phyloP scores from a whole-genome alignment of 2,329 filamentous ascomycete species.

The Xylaria sp. region DNA sequence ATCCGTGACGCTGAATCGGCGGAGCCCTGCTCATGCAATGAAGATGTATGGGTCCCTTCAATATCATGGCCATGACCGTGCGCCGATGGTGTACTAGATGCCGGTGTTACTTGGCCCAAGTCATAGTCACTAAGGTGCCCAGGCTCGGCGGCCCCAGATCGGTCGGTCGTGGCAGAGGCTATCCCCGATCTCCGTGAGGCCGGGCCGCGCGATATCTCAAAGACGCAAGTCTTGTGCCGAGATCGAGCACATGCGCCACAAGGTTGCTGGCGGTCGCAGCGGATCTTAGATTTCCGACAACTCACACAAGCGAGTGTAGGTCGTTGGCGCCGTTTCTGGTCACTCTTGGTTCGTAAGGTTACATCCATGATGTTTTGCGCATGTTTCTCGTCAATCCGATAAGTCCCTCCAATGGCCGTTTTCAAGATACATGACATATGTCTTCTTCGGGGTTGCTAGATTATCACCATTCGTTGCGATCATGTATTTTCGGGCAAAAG shows the following conservation, averaged over 20 bases:
- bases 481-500: constrained; percentile 18
- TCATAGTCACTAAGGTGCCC: background rate
- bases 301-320: constrained; percentile 50
- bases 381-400: background rate
- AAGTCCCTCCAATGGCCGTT: background rate
- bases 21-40: background rate
- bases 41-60: constrained; percentile 18
- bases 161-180: constrained; percentile 25
- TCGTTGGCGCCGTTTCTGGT: constrained; percentile 42
- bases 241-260: constrained; percentile 70
- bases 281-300: constrained; percentile 69
- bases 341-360: constrained; percentile 24
- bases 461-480: background rate
- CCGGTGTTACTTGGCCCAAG: constrained; percentile 28
- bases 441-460: background rate
- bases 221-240: constrained; percentile 65
- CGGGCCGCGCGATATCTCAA: constrained; percentile 35
- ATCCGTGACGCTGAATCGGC: background rate
- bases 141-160: background rate
- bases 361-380: constrained; percentile 19
- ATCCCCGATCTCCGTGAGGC: constrained; percentile 43
- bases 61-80: constrained; percentile 15
- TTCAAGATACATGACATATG: background rate
- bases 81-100: constrained; percentile 14
- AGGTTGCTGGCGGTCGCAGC: constrained; percentile 67